Evolutionary conservation across 176 grass and related monocot species (phyloP), one percentile per base, ranked within the genome.

Genomic region (Tuctoria greenei): DNA sequence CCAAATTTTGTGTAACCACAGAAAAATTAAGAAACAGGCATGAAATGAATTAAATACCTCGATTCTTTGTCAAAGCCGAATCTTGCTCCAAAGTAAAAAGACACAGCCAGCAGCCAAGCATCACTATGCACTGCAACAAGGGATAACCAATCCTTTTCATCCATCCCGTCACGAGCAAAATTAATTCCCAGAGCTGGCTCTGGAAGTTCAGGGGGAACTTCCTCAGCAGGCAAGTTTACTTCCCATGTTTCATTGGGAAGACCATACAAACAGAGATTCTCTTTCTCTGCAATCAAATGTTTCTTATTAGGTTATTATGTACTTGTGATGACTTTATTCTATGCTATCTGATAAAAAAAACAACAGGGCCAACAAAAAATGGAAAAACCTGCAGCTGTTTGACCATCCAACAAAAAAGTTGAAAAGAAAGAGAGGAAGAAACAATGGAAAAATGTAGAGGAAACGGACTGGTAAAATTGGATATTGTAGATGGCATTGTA

Each of bases 161-260:
- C 90, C 93, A 97, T 97, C 1, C 93, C 93, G 21, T 97, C 93
- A 27, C 93, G 83, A 23, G 93, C 93, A 93, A 97, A 97, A 86
- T 97, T 97, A 76, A 97, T 97, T 46, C 93, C 93, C 31, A 97
- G 84, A 50, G 93, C 93, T 43, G 93, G 93, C 61, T 97, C 93
- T 74, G 93, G 93, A 71, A 97, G 88, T 72, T 97, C 93, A 25
- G 93, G 93, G 45, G 93, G 93, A 62, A 97, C 93, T 64, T 97
- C 93, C 83, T 97, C 93, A 9, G 90, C 90, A 36, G 90, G 93
- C 85, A 93, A 84, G 44, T 90, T 97, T 40, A 97, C 93, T 85
- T 97, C 93, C 93, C 93, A 97, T 23, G 93, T 97, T 79, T 97
- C 93, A 76, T 93, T 97, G 17, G 93, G 93, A 71, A 93, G 93